phyloP scores from a whole-genome alignment of 768 basidiomycete species.

The Psilocybe cyanescens region DNA sequence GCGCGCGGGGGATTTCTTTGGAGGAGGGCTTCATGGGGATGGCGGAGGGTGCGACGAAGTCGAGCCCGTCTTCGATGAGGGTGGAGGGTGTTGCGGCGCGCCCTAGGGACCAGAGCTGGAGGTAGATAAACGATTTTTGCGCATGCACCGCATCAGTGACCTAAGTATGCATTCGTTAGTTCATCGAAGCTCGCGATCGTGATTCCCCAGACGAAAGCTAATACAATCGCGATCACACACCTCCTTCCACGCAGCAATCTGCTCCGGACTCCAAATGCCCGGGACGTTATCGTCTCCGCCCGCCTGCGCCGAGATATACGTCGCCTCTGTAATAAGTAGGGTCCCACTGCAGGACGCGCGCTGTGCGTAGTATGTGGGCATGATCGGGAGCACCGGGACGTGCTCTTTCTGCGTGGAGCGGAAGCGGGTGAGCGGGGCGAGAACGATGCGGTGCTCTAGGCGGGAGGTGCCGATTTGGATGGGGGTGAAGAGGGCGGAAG shows the following conservation, averaged over 20 bases:
- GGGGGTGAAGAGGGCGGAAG: slow-evolving; percentile 47
- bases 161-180: slow-evolving; percentile 25
- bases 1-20: slow-evolving; percentile 36
- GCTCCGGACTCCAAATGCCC: slow-evolving; percentile 54
- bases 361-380: slow-evolving; percentile 51
- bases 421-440: slow-evolving; percentile 55
- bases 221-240: slow-evolving; percentile 24
- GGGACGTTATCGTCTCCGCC: slow-evolving; percentile 41
- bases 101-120: slow-evolving; percentile 65
- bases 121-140: slow-evolving; percentile 48
- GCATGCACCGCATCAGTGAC: slow-evolving; percentile 48
- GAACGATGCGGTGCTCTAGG: slow-evolving; percentile 54
- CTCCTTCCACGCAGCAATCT: slow-evolving; percentile 56
- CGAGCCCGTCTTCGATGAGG: slow-evolving; percentile 34
- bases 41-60: slow-evolving; percentile 38
- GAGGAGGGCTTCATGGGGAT: slow-evolving; percentile 11
- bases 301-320: slow-evolving; percentile 51
- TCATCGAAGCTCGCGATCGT: background rate
- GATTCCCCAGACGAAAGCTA: too few relatives aligned
- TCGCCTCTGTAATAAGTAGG: slow-evolving; percentile 60
- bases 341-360: slow-evolving; percentile 51
- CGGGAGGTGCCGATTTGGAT: slow-evolving; percentile 43
- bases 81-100: slow-evolving; percentile 35
- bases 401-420: slow-evolving; percentile 40
- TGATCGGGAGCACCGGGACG: slow-evolving; percentile 35